phyloP scores from a whole-genome alignment of 345 rosid genomes.

The Pistacia integerrima region DNA sequence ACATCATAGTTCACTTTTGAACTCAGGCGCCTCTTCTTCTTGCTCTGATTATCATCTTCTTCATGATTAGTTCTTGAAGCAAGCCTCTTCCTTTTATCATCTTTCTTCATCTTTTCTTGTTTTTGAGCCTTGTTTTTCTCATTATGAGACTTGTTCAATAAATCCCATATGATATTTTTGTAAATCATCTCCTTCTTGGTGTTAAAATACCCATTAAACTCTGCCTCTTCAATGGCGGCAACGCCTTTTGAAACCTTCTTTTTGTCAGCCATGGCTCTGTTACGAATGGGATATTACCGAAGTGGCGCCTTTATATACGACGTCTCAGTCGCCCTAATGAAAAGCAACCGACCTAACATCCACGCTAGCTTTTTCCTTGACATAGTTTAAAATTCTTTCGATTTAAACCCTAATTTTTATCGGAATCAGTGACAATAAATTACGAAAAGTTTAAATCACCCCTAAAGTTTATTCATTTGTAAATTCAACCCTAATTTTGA shows the following conservation, averaged over 20 bases:
- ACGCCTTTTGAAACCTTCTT: not conserved
- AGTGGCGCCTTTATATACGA: not conserved
- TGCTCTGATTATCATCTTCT: not conserved
- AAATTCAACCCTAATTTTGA: too few relatives aligned
- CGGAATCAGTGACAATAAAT: too few relatives aligned
- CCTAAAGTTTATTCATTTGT: too few relatives aligned
- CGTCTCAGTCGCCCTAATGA: not conserved
- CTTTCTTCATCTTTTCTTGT: not conserved
- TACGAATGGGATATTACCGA: too few relatives aligned
- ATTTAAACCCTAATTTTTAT: too few relatives aligned
- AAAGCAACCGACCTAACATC: not conserved
- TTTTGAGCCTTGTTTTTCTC: not conserved
- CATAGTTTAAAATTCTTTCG: too few relatives aligned
- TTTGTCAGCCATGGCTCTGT: not conserved
- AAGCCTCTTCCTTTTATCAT: not conserved
- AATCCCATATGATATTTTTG: conserved; percentile 14
- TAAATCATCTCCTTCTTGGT: conserved; percentile 14
- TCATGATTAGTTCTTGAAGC: not conserved
- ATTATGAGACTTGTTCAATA: not conserved
- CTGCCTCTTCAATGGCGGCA: not conserved
- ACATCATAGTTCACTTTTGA: conserved; percentile 8
- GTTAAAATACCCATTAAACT: conserved; percentile 15
- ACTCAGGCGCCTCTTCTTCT: not conserved
- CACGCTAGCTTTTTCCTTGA: not conserved
- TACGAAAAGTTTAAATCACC: too few relatives aligned